Percentiles rank a stretch among this genome's conserved stretches.
Conservation (phyloP, 345 rosid genomes). For the Arabidopsis arenosa region DNA sequence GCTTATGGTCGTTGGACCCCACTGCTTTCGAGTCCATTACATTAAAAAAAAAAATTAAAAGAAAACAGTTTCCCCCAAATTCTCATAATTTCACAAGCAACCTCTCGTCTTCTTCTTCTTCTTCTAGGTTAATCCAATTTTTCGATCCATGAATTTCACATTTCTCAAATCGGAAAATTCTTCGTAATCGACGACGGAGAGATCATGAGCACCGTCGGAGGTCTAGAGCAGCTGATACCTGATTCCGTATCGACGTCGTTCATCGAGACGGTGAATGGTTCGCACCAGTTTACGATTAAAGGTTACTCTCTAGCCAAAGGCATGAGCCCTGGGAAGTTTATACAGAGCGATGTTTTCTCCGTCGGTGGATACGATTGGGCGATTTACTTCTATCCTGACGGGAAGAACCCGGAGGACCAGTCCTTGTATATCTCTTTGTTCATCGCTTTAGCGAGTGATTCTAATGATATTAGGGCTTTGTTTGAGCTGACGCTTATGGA, state of each 20-base stretch:
- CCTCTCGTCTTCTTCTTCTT: conserved; percentile 3
- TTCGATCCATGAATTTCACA: background rate
- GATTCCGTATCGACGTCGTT: conserved; percentile 65
- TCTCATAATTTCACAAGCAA: conserved; percentile 8
- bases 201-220: conserved; percentile 52
- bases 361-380: conserved; percentile 96
- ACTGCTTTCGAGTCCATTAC: too few species aligned
- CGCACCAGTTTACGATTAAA: conserved; percentile 75
- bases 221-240: conserved; percentile 37
- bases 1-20: too few species aligned
- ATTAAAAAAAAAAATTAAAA: background rate
- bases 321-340: conserved; percentile 75
- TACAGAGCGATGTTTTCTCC: conserved; percentile 80
- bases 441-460: conserved; percentile 87
- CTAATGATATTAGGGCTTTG: conserved; percentile 90
- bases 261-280: conserved; percentile 84
- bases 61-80: conserved; percentile 24
- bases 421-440: conserved; percentile 77
- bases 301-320: conserved; percentile 89
- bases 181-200: conserved; percentile 15
- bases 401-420: conserved; percentile 77
- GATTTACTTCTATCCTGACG: conserved; percentile 92
- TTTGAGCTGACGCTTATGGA: conserved; percentile 86
- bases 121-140: conserved; percentile 27
- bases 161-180: conserved; percentile 18